Conservation (phyloP, 2,329 filamentous ascomycete species). For the Pseudodiploospora longispora region DNA sequence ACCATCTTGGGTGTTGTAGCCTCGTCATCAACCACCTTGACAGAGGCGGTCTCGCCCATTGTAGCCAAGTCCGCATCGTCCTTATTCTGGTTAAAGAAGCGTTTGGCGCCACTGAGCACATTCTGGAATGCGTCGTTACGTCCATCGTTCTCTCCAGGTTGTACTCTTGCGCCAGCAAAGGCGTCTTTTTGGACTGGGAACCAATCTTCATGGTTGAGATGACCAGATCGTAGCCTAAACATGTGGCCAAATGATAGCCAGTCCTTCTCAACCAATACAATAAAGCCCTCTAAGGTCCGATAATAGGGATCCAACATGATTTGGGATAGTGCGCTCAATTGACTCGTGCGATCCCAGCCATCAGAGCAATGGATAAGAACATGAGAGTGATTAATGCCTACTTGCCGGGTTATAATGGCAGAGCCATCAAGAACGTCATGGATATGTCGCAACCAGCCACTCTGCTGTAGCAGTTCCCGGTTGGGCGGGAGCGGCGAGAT, state of each 20-base stretch:
- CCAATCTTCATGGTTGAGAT: constrained; percentile 87
- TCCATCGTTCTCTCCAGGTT: constrained; percentile 53
- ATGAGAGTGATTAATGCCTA: constrained; percentile 88
- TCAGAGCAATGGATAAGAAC: constrained; percentile 97
- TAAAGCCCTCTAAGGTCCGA: constrained; percentile 87
- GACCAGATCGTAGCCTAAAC: constrained; percentile 88
- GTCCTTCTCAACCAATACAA: constrained; percentile 91
- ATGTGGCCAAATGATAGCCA: constrained; percentile 98
- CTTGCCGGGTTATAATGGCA: constrained; percentile 73
- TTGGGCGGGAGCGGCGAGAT: constrained; percentile 76
- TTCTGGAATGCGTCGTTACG: constrained; percentile 74
- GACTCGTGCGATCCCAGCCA: constrained; percentile 95
- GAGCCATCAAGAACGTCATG: constrained; percentile 76
- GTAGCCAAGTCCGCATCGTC: constrained; percentile 54
- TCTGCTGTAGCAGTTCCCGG: constrained; percentile 70
- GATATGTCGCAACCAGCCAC: constrained; percentile 88
- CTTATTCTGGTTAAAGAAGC: constrained; percentile 72
- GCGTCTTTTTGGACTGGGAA: constrained; percentile 79
- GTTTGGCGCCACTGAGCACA: constrained; percentile 77
- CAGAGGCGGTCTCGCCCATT: constrained; percentile 30
- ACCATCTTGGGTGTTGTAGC: constrained; percentile 82
- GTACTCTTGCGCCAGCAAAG: constrained; percentile 55
- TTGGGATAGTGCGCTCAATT: constrained; percentile 85
- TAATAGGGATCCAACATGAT: constrained; percentile 94
- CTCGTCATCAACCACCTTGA: constrained; percentile 44